These are phyloP conservation scores for Leucosporidium scottii DNA, from an alignment of 768 basidiomycete genomes.

Conservation along the genomic window DNA sequence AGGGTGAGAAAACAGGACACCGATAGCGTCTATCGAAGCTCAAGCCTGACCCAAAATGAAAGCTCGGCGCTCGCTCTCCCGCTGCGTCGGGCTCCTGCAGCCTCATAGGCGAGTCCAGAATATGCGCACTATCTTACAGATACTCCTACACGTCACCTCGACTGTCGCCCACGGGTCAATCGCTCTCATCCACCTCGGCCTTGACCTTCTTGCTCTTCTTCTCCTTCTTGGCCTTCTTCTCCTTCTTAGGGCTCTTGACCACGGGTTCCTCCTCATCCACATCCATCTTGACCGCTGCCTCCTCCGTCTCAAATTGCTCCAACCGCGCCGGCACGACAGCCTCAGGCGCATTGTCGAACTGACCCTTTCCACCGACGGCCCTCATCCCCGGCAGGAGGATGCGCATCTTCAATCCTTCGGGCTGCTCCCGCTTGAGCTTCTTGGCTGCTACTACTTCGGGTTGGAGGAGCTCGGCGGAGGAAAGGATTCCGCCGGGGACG, in stretches of 20 bases:
- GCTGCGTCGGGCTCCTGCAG: too few species aligned
- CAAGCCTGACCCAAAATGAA: too few species aligned
- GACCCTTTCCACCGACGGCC: slow-evolving; percentile 13
- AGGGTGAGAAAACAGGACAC: too few species aligned
- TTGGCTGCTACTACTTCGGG: neutral
- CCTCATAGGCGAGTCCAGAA: too few species aligned
- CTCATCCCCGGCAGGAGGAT: slow-evolving; percentile 13
- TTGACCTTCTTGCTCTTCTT: slow-evolving; percentile 3
- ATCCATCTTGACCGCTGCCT: slow-evolving; percentile 3
- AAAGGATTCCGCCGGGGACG: slow-evolving; percentile 32
- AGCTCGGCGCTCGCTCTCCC: too few species aligned
- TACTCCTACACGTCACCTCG: too few species aligned
- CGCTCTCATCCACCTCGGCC: neutral
- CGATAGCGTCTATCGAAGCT: too few species aligned
- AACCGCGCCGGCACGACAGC: neutral
- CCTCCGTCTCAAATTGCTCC: neutral
- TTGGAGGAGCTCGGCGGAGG: slow-evolving; percentile 21
- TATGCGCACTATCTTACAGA: too few species aligned
- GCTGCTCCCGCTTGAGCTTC: slow-evolving; percentile 14
- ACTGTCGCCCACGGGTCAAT: too few species aligned
- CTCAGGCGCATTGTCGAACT: slow-evolving; percentile 1
- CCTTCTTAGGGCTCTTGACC: slow-evolving; percentile 17
- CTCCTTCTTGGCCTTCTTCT: slow-evolving; percentile 3
- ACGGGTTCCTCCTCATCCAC: slow-evolving; percentile 5
- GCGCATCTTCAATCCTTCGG: slow-evolving; percentile 19